phyloP scores from a whole-genome alignment of 495 filamentous ascomycete species.

The Mytilinidion resinicola region DNA sequence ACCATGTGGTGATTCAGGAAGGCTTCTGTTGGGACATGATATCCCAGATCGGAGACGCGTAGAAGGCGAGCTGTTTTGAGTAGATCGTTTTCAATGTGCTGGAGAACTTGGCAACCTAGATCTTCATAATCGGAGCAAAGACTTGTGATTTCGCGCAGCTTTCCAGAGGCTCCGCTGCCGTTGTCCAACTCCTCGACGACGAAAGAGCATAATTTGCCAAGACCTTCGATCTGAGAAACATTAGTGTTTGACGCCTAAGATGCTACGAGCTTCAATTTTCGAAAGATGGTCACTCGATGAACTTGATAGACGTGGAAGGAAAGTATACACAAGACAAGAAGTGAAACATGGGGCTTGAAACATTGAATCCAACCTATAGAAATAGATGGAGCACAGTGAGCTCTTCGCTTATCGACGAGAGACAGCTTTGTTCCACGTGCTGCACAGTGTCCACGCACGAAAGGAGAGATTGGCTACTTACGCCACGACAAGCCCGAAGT shows the following conservation, averaged over 20 bases:
- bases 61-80: not conserved
- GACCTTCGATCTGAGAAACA: not conserved
- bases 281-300: too few species aligned
- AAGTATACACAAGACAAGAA: too few species aligned
- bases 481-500: not conserved
- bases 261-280: too few species aligned
- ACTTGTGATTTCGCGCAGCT: constrained; percentile 1
- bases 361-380: too few species aligned
- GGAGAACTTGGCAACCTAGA: not conserved
- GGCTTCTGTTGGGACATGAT: not conserved
- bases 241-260: not conserved
- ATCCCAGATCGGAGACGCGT: not conserved
- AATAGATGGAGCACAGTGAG: not conserved
- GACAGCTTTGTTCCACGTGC: too few species aligned
- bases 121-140: constrained; percentile 2
- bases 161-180: not conserved
- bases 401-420: too few species aligned
- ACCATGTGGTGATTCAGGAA: not conserved
- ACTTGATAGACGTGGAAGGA: too few species aligned
- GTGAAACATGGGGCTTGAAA: too few species aligned
- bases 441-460: not conserved
- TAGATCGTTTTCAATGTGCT: not conserved
- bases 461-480: not conserved
- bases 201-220: not conserved
- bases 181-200: not conserved